Evolutionary conservation across 108 stramenopile genomes (phyloP), one percentile per base, ranked within the genome.

Genomic region (Cyclostephanos tholiformis): DNA sequence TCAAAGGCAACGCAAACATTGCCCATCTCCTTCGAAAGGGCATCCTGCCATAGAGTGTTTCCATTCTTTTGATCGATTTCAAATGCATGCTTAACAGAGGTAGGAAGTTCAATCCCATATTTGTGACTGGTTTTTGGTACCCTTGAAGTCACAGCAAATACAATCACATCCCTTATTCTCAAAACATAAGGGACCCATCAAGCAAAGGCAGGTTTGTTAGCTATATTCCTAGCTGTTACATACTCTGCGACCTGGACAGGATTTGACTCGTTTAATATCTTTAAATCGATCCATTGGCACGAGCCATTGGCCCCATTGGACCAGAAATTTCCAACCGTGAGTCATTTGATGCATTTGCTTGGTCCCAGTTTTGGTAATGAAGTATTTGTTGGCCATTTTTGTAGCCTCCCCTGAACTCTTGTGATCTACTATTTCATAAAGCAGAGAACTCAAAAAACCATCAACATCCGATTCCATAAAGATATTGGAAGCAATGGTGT

Each of bases 401-500:
- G 25, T 56, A 2, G 55, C 55, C 25, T 56, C 23, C 11, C 55
- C 55, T 2, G 22, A 25, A 23, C 11, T 23, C 55, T 56, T 56
- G 55, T 23, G 55, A 23, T 56, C 55, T 12, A 23, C 22, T 20
- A 56, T 50, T 50, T 17, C 19, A 19, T 50, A 50, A 19, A 19
- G 19, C 6, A 50, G 6, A 17, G 1, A 5, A 19, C 19, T 50
- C 2, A 6, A 17, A 50, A 4, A 50, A 19, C 65, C 65, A 10
- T 66, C 32, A 20, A 12, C 35, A 39, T 66, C 73, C n/a, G 20
- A 17, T n/a, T n/a, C n/a, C n/a, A n/a, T n/a, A n/a, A n/a, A n/a
- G n/a, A n/a, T n/a, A n/a, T n/a, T 55, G 8, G 55, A 60, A 38
- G 76, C 69, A 52, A 77, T 67, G 8, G 53, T 32, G 26, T 77